Evolutionary conservation across 2,329 filamentous ascomycete species (phyloP).

Genomic region (Thielaviopsis euricoi): DNA sequence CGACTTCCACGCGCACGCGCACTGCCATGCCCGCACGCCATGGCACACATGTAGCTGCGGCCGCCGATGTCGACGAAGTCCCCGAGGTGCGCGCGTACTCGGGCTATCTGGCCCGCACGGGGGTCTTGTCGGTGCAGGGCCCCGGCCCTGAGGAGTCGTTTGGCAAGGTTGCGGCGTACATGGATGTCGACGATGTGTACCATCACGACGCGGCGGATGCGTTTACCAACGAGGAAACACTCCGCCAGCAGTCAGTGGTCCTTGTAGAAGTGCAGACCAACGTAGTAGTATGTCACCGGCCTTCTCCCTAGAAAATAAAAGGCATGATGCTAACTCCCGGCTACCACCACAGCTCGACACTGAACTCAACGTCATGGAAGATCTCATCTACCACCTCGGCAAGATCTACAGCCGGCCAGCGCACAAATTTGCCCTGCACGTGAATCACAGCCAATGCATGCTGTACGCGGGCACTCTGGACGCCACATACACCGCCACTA

Average conservation of each 20-base stretch:
- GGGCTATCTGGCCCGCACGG: neutral
- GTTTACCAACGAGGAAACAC: conserved; percentile 25
- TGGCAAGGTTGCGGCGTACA: conserved; percentile 21
- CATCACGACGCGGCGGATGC: neutral
- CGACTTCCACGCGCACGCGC: neutral
- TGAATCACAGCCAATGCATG: conserved; percentile 62
- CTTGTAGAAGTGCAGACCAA: conserved; percentile 49
- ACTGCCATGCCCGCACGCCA: neutral
- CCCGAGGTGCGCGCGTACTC: neutral
- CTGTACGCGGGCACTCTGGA: conserved; percentile 60
- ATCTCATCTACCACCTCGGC: conserved; percentile 57
- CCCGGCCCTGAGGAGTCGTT: neutral
- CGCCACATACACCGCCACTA: conserved; percentile 61
- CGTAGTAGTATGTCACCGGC: conserved; percentile 33
- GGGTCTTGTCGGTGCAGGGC: neutral
- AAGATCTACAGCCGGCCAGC: conserved; percentile 60
- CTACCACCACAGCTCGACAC: conserved; percentile 46
- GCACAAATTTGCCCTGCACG: conserved; percentile 54
- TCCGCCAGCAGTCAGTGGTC: conserved; percentile 39
- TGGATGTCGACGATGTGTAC: conserved; percentile 24
- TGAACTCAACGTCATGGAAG: conserved; percentile 57
- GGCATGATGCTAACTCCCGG: too few relatives aligned
- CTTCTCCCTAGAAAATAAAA: too few relatives aligned
- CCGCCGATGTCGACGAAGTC: neutral
- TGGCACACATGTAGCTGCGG: neutral